Conservation (phyloP, 1,139 yeast species). For the Torulaspora globosa region DNA sequence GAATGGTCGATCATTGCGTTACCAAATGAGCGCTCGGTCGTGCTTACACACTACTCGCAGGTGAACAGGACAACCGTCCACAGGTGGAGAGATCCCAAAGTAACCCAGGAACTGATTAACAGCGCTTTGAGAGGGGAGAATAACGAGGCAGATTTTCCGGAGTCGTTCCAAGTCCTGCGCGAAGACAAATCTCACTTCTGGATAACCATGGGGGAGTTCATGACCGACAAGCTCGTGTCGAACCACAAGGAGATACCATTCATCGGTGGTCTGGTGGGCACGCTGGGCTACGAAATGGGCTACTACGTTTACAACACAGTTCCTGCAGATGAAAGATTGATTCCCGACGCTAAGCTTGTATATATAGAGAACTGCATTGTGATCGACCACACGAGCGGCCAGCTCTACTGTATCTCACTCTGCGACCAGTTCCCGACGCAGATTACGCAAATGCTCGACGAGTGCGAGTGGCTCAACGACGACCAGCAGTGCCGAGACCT, state of each 20-base stretch:
- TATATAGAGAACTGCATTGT: constrained; percentile 65
- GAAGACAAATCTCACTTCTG: constrained; percentile 32
- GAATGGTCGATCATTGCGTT: constrained; percentile 83
- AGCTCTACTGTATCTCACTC: constrained; percentile 55
- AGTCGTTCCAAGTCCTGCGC: constrained; percentile 14
- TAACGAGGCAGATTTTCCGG: not conserved
- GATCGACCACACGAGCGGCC: constrained; percentile 46
- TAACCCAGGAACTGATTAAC: constrained; percentile 12
- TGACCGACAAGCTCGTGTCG: constrained; percentile 39
- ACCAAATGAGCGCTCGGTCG: constrained; percentile 53
- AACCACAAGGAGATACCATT: constrained; percentile 53
- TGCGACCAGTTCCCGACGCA: constrained; percentile 30
- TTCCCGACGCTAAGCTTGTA: constrained; percentile 73
- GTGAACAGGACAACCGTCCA: constrained; percentile 37
- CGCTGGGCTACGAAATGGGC: constrained; percentile 84
- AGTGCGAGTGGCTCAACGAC: constrained; percentile 2
- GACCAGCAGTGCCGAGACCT: constrained; percentile 6
- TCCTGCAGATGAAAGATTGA: constrained; percentile 33
- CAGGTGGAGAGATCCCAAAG: constrained; percentile 29
- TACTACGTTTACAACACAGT: constrained; percentile 39
- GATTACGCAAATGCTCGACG: constrained; percentile 7
- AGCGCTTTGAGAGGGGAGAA: constrained; percentile 3
- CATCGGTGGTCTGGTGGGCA: constrained; percentile 83
- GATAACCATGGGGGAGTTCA: constrained; percentile 45
- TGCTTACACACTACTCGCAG: constrained; percentile 54